Percentiles rank a stretch among this genome's conserved stretches.
Evolutionary conservation across 805 yeast genomes (phyloP).

Genomic region (Komagataella phaffii): DNA sequence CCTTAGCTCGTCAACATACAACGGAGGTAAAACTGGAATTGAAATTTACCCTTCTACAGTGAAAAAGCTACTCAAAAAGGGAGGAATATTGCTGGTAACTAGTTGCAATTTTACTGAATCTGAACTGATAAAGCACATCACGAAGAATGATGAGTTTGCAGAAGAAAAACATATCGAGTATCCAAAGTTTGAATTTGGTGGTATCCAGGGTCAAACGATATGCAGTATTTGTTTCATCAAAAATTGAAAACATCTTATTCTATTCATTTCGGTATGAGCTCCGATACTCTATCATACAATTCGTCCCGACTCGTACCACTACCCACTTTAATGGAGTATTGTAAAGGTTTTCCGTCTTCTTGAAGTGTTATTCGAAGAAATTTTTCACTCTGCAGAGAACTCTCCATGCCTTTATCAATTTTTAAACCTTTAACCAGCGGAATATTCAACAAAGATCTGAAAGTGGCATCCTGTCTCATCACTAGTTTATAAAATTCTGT

Average conservation of each 20-base stretch:
- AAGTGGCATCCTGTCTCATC: constrained; percentile 82
- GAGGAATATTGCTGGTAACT: constrained; percentile 63
- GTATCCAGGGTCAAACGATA: constrained; percentile 75
- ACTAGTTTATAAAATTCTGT: constrained; percentile 49
- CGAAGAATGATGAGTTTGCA: constrained; percentile 29
- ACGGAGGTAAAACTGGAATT: constrained; percentile 29
- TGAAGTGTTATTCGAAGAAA: constrained; percentile 66
- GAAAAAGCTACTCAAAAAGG: constrained; percentile 35
- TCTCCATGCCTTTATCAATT: constrained; percentile 68
- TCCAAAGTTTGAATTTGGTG: constrained; percentile 83
- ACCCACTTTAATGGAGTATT: constrained; percentile 69
- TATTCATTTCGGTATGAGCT: constrained; percentile 15
- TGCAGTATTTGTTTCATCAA: constrained; percentile 73
- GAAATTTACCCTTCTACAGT: constrained; percentile 55
- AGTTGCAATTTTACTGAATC: constrained; percentile 87
- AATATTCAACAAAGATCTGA: constrained; percentile 70
- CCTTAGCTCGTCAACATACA: constrained; percentile 45
- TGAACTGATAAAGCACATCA: constrained; percentile 49
- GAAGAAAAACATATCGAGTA: constrained; percentile 60
- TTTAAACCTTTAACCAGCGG: constrained; percentile 51
- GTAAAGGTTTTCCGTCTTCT: constrained; percentile 54
- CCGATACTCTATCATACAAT: constrained; percentile 36
- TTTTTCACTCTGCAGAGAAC: constrained; percentile 74
- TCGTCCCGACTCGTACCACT: constrained; percentile 45
- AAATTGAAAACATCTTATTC: constrained; percentile 5